Percentiles rank a stretch among this genome's conserved stretches.
Conservation (phyloP, 2,329 filamentous ascomycete genomes). For the Aspergillus terreus region DNA sequence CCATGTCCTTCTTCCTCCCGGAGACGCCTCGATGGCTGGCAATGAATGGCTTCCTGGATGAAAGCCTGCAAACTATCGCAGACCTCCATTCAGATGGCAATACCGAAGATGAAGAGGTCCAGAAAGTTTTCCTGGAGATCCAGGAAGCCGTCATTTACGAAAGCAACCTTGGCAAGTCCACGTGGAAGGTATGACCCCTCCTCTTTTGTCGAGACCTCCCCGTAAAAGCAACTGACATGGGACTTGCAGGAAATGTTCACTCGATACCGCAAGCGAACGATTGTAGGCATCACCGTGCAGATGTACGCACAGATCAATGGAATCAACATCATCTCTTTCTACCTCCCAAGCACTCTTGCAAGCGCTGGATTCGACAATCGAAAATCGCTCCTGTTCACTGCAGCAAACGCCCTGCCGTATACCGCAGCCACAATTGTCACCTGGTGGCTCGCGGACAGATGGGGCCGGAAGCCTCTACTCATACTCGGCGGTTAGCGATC, state of each 20-base stretch:
- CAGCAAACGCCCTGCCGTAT: too few relatives aligned
- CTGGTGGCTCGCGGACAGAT: too few relatives aligned
- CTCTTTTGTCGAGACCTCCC: too few relatives aligned
- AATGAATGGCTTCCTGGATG: slow-evolving; percentile 38
- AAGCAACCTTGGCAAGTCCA: too few relatives aligned
- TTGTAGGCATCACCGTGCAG: too few relatives aligned
- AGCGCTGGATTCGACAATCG: slow-evolving; percentile 35
- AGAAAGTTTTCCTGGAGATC: slow-evolving; percentile 35
- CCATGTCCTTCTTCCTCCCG: slow-evolving; percentile 36
- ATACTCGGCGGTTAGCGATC: too few relatives aligned
- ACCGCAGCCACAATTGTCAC: too few relatives aligned
- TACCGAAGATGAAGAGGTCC: slow-evolving; percentile 31
- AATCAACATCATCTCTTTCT: slow-evolving; percentile 44
- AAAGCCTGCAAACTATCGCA: slow-evolving; percentile 39
- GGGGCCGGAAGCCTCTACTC: too few relatives aligned
- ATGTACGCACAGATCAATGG: slow-evolving; percentile 38
- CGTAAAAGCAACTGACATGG: too few relatives aligned
- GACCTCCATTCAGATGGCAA: slow-evolving; percentile 38
- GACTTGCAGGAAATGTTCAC: too few relatives aligned
- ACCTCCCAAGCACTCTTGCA: slow-evolving; percentile 36
- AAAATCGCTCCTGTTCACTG: slow-evolving; percentile 38
- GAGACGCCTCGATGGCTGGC: slow-evolving; percentile 42
- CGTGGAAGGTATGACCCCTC: too few relatives aligned
- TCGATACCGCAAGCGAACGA: too few relatives aligned
- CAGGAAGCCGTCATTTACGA: slow-evolving; percentile 14